Conservation (phyloP, 177 flowering plant species). For the Vitis hybrid region DNA sequence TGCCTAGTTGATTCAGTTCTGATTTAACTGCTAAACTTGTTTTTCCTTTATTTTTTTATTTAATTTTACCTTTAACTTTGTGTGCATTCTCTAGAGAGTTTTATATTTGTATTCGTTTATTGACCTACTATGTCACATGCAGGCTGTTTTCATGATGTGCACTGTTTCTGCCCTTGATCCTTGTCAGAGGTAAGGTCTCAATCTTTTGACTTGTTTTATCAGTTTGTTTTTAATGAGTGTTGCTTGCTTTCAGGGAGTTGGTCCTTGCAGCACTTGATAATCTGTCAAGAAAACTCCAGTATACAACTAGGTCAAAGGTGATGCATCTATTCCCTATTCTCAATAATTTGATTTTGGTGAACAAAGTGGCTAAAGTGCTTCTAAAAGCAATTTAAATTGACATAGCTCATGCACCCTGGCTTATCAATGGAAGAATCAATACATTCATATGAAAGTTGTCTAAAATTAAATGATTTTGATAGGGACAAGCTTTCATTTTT, state of each 20-base stretch:
- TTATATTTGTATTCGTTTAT: background rate
- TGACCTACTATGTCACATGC: slow-evolving; percentile 13
- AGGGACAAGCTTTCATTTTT: too few relatives aligned
- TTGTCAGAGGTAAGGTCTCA: slow-evolving; percentile 56
- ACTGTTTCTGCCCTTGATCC: slow-evolving; percentile 78
- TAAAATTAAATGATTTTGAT: too few relatives aligned
- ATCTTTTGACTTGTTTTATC: background rate
- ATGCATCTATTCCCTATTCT: background rate
- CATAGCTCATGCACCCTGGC: too few relatives aligned
- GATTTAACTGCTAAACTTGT: background rate
- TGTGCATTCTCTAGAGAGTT: background rate
- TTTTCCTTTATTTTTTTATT: background rate
- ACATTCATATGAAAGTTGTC: too few relatives aligned
- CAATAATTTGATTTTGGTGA: background rate
- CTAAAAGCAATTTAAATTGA: background rate
- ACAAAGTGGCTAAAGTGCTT: background rate
- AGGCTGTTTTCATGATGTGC: slow-evolving; percentile 91
- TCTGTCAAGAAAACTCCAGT: slow-evolving; percentile 62
- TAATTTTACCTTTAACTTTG: background rate
- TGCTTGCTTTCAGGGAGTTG: slow-evolving; percentile 54
- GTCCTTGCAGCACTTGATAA: slow-evolving; percentile 59
- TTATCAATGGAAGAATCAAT: too few relatives aligned
- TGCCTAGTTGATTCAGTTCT: background rate
- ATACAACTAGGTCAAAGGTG: slow-evolving; percentile 68
- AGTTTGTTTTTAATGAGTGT: slow-evolving; percentile 1